Evolutionary conservation across 139 green algal genomes (phyloP), one percentile per base, ranked within the genome.

Genomic region (Ettlia oleoabundans): DNA sequence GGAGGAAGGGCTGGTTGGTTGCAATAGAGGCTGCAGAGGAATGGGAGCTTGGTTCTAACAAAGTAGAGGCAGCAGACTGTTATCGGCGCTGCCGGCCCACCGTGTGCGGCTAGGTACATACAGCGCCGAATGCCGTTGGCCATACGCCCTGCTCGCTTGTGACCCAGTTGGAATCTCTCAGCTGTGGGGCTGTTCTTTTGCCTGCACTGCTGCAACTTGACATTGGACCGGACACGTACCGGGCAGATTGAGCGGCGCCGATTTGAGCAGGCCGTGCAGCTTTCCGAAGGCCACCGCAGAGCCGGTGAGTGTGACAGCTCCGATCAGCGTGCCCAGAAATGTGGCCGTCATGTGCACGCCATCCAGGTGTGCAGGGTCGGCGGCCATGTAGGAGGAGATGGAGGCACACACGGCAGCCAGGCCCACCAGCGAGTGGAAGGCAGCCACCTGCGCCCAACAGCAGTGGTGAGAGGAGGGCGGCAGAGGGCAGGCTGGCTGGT

Each of bases 391-490:
- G 84, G 79, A 90, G 58, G 91, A 87, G 40, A 97, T 90, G 65
- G 89, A 92, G 65, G 94, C 94, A 64, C 85, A 78, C 26, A 89
- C 83, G 18, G 94, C 94, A 21, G 92, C 92, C 51, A 95, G 78
- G 58, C 93, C 92, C 35, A 94, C 88, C 32, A 98, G 91, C 43
- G 94, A 96, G 89, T 98, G 95, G 89, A 97, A 98, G n/a, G 80
- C 95, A 8, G 95, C 95, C 47, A 98, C 93, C 89, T 94, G 92
- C 81, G 32, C 47, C 22, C n/a, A n/a, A n/a, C n/a, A n/a, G n/a
- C n/a, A n/a, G n/a, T n/a, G 32, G 67, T 40, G 53, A 13, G n/a
- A 19, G 4, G 30, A 61, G n/a, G n/a, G n/a, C n/a, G n/a, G n/a
- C n/a, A n/a, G n/a, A n/a, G n/a, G n/a, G n/a, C n/a, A n/a, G n/a